Evolutionary conservation across 768 basidiomycete genomes (phyloP).

Genomic region (Gyrodon lividus): DNA sequence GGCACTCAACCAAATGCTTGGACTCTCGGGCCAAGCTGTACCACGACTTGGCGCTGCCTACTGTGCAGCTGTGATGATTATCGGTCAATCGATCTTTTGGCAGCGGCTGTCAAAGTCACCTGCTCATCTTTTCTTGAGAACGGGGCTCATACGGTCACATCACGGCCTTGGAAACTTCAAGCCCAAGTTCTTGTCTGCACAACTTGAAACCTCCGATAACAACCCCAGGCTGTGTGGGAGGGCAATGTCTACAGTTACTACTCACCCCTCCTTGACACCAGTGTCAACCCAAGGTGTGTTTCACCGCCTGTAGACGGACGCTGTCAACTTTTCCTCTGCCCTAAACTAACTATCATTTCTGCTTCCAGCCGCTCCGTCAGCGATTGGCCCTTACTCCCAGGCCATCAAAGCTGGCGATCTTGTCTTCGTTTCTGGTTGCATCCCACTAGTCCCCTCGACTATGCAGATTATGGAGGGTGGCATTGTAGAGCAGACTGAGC

Average conservation of each 20-base stretch:
- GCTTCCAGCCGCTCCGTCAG: conserved; percentile 64
- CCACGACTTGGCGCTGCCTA: no score
- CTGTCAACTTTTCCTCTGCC: neutral
- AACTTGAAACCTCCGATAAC: neutral
- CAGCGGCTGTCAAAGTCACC: conserved; percentile 2
- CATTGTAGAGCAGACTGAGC: conserved; percentile 76
- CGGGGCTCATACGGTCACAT: neutral
- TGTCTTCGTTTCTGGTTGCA: conserved; percentile 87
- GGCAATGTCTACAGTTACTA: conserved; percentile 29
- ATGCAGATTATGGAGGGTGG: conserved; percentile 72
- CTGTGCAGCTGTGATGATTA: neutral
- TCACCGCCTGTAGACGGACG: neutral
- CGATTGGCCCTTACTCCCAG: conserved; percentile 87
- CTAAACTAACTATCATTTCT: neutral
- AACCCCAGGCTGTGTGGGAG: neutral
- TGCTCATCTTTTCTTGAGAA: neutral
- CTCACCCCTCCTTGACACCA: conserved; percentile 35
- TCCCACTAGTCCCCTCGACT: conserved; percentile 75
- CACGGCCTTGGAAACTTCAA: neutral
- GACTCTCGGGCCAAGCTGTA: neutral
- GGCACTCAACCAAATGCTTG: neutral
- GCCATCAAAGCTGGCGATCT: conserved; percentile 81
- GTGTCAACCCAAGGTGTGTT: conserved; percentile 35
- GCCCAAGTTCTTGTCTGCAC: neutral
- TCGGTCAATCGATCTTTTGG: conserved; percentile 2